phyloP scores from a whole-genome alignment of 139 green algal species.

The Tetradesmus obliquus region DNA sequence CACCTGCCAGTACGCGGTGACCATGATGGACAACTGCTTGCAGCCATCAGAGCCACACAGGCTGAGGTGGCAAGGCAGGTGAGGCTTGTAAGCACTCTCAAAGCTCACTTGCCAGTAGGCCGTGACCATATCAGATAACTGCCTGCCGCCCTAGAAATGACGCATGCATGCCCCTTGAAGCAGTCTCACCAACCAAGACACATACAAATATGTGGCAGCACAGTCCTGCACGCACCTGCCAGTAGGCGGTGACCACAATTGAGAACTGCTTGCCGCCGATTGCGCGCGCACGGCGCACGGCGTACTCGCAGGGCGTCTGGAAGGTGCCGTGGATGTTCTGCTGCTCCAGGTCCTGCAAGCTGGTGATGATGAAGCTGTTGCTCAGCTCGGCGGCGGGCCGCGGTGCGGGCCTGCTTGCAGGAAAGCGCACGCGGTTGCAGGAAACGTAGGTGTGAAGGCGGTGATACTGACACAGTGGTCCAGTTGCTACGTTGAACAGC shows the following conservation, averaged over 20 bases:
- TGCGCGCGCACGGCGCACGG: not conserved
- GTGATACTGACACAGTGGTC: not conserved
- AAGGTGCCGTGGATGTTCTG: constrained; percentile 19
- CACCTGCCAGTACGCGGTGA: constrained; percentile 37
- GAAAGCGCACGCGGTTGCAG: not conserved
- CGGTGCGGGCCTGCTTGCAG: not conserved
- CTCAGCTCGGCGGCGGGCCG: constrained; percentile 32
- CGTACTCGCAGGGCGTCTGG: constrained; percentile 44
- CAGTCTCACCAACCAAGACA: too few relatives aligned
- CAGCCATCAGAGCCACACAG: not conserved
- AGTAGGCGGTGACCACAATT: constrained; percentile 40
- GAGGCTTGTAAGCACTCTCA: too few relatives aligned
- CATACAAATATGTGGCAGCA: not conserved
- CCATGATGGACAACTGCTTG: constrained; percentile 42
- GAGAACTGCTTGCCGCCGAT: constrained; percentile 45
- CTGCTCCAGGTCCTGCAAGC: constrained; percentile 35
- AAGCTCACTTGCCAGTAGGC: too few relatives aligned
- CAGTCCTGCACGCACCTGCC: not conserved
- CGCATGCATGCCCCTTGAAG: too few relatives aligned
- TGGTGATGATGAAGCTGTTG: constrained; percentile 48
- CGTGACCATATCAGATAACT: too few relatives aligned
- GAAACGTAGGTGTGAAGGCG: not conserved
- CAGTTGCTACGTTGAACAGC: not conserved
- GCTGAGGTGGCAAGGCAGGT: too few relatives aligned
- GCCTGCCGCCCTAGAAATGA: too few relatives aligned